Evolutionary conservation across 2,329 filamentous ascomycete genomes (phyloP).

Genomic region (Neophaeococcomyces aloes): DNA sequence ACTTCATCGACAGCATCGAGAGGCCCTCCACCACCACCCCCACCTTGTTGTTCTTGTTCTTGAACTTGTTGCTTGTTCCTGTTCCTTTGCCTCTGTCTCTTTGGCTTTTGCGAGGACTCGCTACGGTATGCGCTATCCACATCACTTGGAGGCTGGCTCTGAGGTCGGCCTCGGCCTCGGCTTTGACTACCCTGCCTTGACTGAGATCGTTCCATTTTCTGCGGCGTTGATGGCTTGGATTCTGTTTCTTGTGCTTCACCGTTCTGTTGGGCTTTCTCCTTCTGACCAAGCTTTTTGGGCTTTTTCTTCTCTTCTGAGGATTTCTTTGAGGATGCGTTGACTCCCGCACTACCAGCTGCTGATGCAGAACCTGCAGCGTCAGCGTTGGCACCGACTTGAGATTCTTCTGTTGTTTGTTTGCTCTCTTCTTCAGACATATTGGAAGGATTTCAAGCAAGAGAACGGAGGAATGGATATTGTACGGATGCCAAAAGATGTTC

Average conservation of each 20-base stretch:
- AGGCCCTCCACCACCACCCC: constrained; percentile 30
- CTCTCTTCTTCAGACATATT: constrained; percentile 23
- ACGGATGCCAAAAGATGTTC: constrained; percentile 11
- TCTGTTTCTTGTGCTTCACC: constrained; percentile 21
- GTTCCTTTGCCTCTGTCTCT: constrained; percentile 44
- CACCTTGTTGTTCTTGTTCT: constrained; percentile 31
- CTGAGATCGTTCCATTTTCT: constrained; percentile 20
- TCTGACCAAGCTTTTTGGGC: constrained; percentile 21
- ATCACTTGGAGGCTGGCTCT: constrained; percentile 33
- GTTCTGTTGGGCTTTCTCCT: constrained; percentile 20
- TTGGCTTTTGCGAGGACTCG: constrained; percentile 43
- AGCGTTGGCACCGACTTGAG: constrained; percentile 26
- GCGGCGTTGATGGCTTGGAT: constrained; percentile 12
- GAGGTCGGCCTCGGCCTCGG: constrained; percentile 30
- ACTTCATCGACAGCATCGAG: constrained; percentile 49
- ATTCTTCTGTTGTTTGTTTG: constrained; percentile 21
- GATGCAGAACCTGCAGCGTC: constrained; percentile 27
- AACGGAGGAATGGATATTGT: constrained; percentile 14
- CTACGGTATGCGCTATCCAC: constrained; percentile 45
- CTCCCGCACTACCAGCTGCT: constrained; percentile 25
- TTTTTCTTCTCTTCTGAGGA: constrained; percentile 23
- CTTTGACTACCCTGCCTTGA: constrained; percentile 18
- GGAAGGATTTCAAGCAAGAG: constrained; percentile 12
- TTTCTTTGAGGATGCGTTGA: constrained; percentile 24
- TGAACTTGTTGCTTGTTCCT: constrained; percentile 27